These are phyloP conservation scores for Tetraselmis chui DNA, from an alignment of 139 green algal species.

Conservation along the genomic window DNA sequence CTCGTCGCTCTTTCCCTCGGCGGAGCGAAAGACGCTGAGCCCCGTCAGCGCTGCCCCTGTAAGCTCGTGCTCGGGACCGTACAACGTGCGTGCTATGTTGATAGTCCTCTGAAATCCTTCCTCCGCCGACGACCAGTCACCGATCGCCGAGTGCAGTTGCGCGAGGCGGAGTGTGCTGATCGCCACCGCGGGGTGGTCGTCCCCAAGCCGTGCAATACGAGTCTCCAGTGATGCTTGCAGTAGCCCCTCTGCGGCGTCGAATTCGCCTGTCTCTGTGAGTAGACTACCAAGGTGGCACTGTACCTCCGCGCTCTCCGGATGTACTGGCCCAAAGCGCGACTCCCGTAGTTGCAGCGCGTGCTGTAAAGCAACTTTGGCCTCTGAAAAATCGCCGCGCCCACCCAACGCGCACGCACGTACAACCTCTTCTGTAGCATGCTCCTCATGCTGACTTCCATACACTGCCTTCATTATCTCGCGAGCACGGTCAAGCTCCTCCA, in stretches of 20 bases:
- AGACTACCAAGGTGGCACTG: background rate
- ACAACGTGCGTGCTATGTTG: background rate
- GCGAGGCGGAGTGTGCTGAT: background rate
- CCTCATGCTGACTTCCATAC: background rate
- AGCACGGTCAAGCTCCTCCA: background rate
- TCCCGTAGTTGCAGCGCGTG: background rate
- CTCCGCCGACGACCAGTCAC: background rate
- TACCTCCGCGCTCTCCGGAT: background rate
- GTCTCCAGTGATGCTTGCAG: background rate
- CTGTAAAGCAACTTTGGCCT: background rate
- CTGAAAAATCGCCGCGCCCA: background rate
- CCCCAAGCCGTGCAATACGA: background rate
- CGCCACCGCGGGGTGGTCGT: background rate
- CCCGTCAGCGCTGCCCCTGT: background rate
- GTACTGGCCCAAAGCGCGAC: background rate
- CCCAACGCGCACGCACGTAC: background rate
- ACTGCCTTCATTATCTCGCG: background rate
- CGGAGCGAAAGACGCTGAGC: background rate
- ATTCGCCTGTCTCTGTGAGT: background rate
- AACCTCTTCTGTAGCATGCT: background rate
- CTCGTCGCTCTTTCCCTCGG: background rate
- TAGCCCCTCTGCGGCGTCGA: background rate
- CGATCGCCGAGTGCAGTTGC: background rate
- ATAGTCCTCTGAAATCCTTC: background rate
- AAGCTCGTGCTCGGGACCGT: background rate